A percentile compares a stretch with the other conserved stretches of the same genome.
These are phyloP conservation scores for Sarocladiaceae sp. DNA, from an alignment of 2,329 filamentous ascomycete genomes.

Conservation along the genomic window DNA sequence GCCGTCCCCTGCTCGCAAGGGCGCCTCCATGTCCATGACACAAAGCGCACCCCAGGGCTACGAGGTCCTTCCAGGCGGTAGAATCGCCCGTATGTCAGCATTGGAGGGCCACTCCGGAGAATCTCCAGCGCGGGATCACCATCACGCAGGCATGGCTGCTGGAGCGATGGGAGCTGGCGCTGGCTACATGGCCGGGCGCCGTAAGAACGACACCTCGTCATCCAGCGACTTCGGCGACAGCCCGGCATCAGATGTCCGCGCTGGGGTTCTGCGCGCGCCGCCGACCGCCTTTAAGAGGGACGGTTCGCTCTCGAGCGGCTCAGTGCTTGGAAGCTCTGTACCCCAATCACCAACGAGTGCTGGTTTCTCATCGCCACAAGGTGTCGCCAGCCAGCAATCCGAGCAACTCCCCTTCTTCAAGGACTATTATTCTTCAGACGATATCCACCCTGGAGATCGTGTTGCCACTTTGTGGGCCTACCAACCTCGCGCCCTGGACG, in stretches of 20 bases:
- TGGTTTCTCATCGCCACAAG: slow-evolving; percentile 78
- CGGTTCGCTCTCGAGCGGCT: slow-evolving; percentile 85
- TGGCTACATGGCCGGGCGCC: slow-evolving; percentile 39
- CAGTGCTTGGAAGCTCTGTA: slow-evolving; percentile 64
- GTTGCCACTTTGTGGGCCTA: slow-evolving; percentile 96
- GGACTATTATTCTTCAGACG: slow-evolving; percentile 96
- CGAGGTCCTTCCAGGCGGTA: slow-evolving; percentile 74
- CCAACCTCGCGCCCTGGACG: slow-evolving; percentile 85
- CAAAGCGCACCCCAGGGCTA: slow-evolving; percentile 47
- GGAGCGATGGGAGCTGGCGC: slow-evolving; percentile 36
- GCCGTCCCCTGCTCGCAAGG: slow-evolving; percentile 64
- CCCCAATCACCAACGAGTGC: slow-evolving; percentile 68
- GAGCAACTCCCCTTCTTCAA: slow-evolving; percentile 96
- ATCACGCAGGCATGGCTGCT: slow-evolving; percentile 38
- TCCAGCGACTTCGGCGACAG: slow-evolving; percentile 69
- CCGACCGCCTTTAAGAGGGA: slow-evolving; percentile 60
- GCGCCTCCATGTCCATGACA: slow-evolving; percentile 34
- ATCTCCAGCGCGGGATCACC: slow-evolving; percentile 42
- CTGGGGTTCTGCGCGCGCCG: slow-evolving; percentile 51
- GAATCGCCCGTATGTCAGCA: slow-evolving; percentile 93
- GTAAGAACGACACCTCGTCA: slow-evolving; percentile 55
- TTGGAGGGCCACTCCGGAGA: slow-evolving; percentile 68
- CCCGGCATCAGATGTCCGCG: slow-evolving; percentile 59
- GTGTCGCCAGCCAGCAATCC: slow-evolving; percentile 79
- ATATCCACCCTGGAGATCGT: slow-evolving; percentile 85